phyloP scores from a whole-genome alignment of 2,329 filamentous ascomycete species.

The Diaporthe sp. region DNA sequence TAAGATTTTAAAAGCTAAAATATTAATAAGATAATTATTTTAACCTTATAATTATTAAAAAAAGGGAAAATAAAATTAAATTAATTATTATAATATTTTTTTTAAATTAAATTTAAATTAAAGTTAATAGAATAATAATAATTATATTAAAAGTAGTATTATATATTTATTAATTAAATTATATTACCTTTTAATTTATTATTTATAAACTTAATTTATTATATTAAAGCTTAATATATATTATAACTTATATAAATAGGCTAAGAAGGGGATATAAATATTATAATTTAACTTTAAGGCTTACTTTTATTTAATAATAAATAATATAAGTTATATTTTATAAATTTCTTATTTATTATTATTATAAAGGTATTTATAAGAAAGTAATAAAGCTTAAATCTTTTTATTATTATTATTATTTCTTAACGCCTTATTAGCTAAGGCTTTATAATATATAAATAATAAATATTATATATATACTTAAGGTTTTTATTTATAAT shows the following conservation, averaged over 20 bases:
- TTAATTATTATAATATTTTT: not conserved
- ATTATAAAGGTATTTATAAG: not conserved
- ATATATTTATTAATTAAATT: no score
- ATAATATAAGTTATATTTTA: not conserved
- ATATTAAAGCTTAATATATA: not conserved
- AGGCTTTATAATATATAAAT: not conserved
- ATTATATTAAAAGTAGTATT: fast-evolving
- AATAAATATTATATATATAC: not conserved
- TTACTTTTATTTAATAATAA: not conserved
- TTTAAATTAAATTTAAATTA: not conserved
- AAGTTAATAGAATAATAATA: no score
- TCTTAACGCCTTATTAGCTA: not conserved
- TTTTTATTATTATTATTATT: not conserved
- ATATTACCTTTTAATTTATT: not conserved
- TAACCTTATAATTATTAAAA: not conserved
- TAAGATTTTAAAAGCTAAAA: not conserved
- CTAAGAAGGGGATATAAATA: not conserved
- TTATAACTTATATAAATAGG: not conserved
- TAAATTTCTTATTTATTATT: not conserved
- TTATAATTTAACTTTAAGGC: not conserved
- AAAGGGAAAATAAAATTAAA: not conserved
- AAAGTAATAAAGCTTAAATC: not conserved
- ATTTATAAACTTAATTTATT: not conserved
- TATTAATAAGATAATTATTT: not conserved
- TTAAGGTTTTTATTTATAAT: not conserved